phyloP scores from a whole-genome alignment of 768 basidiomycete genomes.

The Agaricus sinodeliciosus region DNA sequence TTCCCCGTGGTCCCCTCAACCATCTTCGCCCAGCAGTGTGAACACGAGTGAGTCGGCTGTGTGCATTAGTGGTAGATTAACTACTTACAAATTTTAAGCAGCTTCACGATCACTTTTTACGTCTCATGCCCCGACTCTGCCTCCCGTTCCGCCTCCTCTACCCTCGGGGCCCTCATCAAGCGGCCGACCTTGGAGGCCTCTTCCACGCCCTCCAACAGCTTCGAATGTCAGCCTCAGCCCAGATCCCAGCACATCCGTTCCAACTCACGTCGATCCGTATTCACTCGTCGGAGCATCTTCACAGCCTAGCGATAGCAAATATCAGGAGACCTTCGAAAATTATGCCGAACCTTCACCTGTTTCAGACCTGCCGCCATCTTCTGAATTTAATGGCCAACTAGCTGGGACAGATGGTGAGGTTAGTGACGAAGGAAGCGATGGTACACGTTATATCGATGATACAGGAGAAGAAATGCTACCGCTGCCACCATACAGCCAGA shows the following conservation, averaged over 20 bases:
- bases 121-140: not conserved
- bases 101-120: not conserved
- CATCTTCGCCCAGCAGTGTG: constrained; percentile 7
- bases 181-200: constrained; percentile 3
- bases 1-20: not conserved
- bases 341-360: not conserved
- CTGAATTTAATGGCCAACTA: not conserved
- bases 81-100: not conserved
- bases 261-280: not conserved
- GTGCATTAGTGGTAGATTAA: not conserved
- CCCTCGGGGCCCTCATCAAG: not conserved
- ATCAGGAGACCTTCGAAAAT: too few species aligned
- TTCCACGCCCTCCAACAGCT: constrained; percentile 1
- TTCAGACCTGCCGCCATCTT: not conserved
- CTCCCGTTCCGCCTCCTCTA: not conserved
- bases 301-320: not conserved
- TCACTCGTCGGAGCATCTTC: not conserved
- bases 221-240: not conserved
- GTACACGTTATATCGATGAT: constrained; percentile 2
- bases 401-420: not conserved
- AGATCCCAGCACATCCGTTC: constrained; percentile 5
- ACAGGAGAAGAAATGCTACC: constrained; percentile 3
- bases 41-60: not conserved
- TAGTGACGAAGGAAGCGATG: not conserved
- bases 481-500: not conserved